A percentile compares a stretch with the other conserved stretches of the same genome.
phyloP scores from a whole-genome alignment of 177 flowering plant genomes.

The Tripterygium wilfordii region DNA sequence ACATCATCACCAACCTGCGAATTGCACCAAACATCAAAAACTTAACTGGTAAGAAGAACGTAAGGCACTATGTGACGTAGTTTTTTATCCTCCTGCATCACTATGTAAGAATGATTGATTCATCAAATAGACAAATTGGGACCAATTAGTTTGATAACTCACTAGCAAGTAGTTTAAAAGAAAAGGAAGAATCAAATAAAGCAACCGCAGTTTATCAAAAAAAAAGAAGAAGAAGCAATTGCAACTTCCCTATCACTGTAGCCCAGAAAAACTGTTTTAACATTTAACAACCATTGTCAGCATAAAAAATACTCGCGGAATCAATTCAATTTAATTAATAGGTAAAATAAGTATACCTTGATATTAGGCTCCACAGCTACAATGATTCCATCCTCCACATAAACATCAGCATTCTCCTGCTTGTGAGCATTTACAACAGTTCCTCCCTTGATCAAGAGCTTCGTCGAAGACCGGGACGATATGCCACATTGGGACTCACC shows the following conservation, averaged over 20 bases:
- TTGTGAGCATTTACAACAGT: constrained; percentile 72
- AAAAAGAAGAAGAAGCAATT: not conserved
- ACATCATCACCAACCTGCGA: constrained; percentile 84
- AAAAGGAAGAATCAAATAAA: not conserved
- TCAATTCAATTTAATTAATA: too few species aligned
- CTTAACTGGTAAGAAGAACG: too few species aligned
- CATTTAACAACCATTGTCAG: too few species aligned
- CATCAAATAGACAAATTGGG: not conserved
- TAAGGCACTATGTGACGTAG: too few species aligned
- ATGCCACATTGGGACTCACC: constrained; percentile 31
- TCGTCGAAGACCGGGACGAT: constrained; percentile 18
- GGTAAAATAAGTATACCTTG: constrained; percentile 27
- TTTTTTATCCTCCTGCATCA: too few species aligned
- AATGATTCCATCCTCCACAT: constrained; percentile 62
- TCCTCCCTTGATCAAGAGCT: constrained; percentile 69
- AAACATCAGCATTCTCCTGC: constrained; percentile 65
- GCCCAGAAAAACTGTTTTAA: too few species aligned
- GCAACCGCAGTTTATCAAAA: not conserved
- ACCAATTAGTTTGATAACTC: not conserved
- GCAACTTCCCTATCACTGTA: too few species aligned
- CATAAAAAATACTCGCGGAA: too few species aligned
- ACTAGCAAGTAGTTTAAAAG: not conserved
- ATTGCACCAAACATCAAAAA: constrained; percentile 9
- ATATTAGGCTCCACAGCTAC: constrained; percentile 49
- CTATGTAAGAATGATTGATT: too few species aligned